phyloP scores from a whole-genome alignment of 23 red algal genomes.

The Gracilaria vermiculophylla region DNA sequence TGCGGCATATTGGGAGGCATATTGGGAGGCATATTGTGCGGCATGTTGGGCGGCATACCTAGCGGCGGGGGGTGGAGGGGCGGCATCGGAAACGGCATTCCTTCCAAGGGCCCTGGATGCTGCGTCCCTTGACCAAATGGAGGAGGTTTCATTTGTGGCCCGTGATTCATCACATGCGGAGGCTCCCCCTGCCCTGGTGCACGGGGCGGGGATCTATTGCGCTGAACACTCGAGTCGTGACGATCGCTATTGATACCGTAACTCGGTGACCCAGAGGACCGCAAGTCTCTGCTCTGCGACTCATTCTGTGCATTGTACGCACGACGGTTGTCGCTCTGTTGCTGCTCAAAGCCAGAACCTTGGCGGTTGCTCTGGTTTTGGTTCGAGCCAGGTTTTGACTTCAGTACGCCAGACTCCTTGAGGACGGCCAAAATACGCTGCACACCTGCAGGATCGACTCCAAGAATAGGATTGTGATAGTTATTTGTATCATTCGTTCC shows the following conservation, averaged over 20 bases:
- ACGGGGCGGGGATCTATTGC: slow-evolving; percentile 9
- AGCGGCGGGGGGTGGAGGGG: slow-evolving; percentile 30
- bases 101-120: slow-evolving; percentile 36
- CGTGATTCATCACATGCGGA: not conserved
- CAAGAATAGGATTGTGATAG: slow-evolving; percentile 15
- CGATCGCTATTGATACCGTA: not conserved
- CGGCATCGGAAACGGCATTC: slow-evolving; percentile 57
- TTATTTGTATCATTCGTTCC: not conserved
- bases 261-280: not conserved
- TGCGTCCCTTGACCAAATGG: slow-evolving; percentile 25
- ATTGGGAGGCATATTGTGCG: slow-evolving; percentile 33
- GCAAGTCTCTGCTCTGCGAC: not conserved
- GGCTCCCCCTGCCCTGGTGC: slow-evolving; percentile 8
- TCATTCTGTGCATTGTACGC: not conserved
- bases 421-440: slow-evolving; percentile 1
- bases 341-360: not conserved
- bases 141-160: slow-evolving; percentile 25
- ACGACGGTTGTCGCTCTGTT: not conserved
- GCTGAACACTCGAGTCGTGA: not conserved
- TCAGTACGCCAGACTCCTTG: slow-evolving; percentile 12
- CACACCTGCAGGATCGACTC: not conserved
- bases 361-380: not conserved
- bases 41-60: slow-evolving; percentile 44
- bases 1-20: too few relatives aligned
- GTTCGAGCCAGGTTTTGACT: slow-evolving; percentile 5